Conservation (phyloP, 2,329 filamentous ascomycete species). For the Leptographium procerum region DNA sequence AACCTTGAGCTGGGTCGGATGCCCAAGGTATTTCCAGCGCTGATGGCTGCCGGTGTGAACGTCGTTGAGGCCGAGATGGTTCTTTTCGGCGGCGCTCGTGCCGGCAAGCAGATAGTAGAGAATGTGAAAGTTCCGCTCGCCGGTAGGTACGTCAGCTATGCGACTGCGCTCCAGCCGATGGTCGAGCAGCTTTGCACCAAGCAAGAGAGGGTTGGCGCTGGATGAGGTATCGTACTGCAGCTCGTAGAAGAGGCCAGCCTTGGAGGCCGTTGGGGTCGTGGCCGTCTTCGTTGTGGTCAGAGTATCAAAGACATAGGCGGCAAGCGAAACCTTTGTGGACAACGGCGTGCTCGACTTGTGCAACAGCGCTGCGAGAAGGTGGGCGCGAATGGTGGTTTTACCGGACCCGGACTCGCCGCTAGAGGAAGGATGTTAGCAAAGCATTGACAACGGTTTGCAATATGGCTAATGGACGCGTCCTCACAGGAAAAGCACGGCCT, state of each 20-base stretch:
- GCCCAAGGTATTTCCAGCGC: conserved; percentile 91
- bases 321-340: conserved; percentile 84
- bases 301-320: conserved; percentile 90
- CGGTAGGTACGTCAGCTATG: conserved; percentile 83
- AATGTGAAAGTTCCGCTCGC: conserved; percentile 92
- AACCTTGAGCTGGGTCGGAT: conserved; percentile 92
- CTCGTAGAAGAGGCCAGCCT: conserved; percentile 90
- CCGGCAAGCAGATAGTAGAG: conserved; percentile 92
- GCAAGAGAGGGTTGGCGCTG: conserved; percentile 71
- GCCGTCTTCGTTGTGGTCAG: conserved; percentile 95
- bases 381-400: conserved; percentile 88
- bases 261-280: conserved; percentile 90
- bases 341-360: conserved; percentile 86
- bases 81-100: conserved; percentile 80
- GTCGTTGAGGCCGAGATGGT: conserved; percentile 59
- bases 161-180: conserved; percentile 87
- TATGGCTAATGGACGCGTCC: neutral
- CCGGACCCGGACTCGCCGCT: conserved; percentile 94
- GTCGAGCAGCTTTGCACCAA: conserved; percentile 89
- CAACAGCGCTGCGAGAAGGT: conserved; percentile 74
- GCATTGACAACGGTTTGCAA: neutral
- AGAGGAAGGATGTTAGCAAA: neutral
- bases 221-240: conserved; percentile 91
- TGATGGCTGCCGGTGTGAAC: conserved; percentile 45
- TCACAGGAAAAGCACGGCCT: conserved; percentile 86